Base-by-base conservation (phyloP, 768 basidiomycete species). In the Lentinula aciculospora region DNA sequence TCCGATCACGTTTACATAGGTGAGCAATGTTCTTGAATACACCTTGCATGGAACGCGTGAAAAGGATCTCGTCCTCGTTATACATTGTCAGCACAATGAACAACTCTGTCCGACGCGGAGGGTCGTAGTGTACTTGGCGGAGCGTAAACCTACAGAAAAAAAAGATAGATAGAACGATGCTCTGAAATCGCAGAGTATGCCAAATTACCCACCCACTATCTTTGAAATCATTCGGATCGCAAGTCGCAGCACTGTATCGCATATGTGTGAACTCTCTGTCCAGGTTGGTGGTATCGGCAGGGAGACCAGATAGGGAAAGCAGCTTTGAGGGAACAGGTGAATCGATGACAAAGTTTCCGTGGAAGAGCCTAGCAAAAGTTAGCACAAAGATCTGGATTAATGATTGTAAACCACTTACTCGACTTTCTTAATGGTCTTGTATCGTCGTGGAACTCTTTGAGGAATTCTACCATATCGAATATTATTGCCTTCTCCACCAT, bases 21-120 rank as follows among this genome's bases (percentile, higher is more conserved):
- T 96, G 92, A 4, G 86, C 87, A 44, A 98, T 80, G 64, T 98
- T 98, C 80, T 91, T 93, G 71, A 97, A 92, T 5, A 98, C 90
- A 51, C 95, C 95, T 66, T 96, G 90, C 91, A 98, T 94, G 0
- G 95, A 92, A 40, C 94, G 74, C 64, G 86, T 87, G 72, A 98
- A 98, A 5, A 98, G 77, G 65, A 87, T 83, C 68, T 96, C 94
- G 64, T 92, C 85, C 65, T 94, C 94, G 66, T 97, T 96, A 70
- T 96, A 97, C 94, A 98, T 97, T 13, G 95, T 98, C 83, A 98
- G 89, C 42, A 97, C 95, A 63, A 98, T 95, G 73, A 97, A 96
- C 15, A 98, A 76, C 71, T 98, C 96, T 32, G 95, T 97, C 32
- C 89, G 79, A 19, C 95, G 78, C 0, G 92, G 89, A 0, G 94